Conservation (phyloP, 495 filamentous ascomycete genomes). For the Xylaria palmicola region DNA sequence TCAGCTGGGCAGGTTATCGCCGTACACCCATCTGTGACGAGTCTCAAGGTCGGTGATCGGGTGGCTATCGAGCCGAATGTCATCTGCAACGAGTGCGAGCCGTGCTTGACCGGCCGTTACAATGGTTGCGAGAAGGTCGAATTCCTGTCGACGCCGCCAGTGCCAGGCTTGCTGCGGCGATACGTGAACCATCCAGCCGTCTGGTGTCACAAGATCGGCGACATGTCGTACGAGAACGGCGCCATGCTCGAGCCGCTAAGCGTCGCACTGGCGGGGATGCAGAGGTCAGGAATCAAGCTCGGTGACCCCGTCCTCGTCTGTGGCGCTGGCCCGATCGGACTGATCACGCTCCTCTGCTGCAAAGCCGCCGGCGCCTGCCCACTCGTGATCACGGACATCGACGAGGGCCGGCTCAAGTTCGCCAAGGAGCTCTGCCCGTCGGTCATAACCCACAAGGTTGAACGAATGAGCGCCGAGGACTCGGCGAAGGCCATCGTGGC, state of each 20-base stretch:
- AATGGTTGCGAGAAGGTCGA: conserved; percentile 83
- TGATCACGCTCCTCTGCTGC: conserved; percentile 79
- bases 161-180: conserved; percentile 82
- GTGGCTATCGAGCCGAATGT: conserved; percentile 91
- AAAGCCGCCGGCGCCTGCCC: conserved; percentile 82
- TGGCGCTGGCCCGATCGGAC: conserved; percentile 86
- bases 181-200: conserved; percentile 91
- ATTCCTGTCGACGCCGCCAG: conserved; percentile 86
- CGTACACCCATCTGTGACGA: conserved; percentile 73
- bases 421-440: conserved; percentile 73
- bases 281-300: conserved; percentile 71
- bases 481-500: conserved; percentile 64
- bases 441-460: conserved; percentile 76
- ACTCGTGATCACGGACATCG: conserved; percentile 89
- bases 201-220: conserved; percentile 90
- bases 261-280: conserved; percentile 80
- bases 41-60: conserved; percentile 76
- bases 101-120: conserved; percentile 86
- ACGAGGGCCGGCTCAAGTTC: conserved; percentile 77
- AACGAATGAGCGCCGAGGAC: conserved; percentile 66
- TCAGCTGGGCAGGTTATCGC: conserved; percentile 82
- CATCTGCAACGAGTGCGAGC: conserved; percentile 84
- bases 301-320: conserved; percentile 85
- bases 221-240: conserved; percentile 86
- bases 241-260: conserved; percentile 84